Conservation (phyloP, 2,329 filamentous ascomycete genomes). For the Colletotrichum sp. region DNA sequence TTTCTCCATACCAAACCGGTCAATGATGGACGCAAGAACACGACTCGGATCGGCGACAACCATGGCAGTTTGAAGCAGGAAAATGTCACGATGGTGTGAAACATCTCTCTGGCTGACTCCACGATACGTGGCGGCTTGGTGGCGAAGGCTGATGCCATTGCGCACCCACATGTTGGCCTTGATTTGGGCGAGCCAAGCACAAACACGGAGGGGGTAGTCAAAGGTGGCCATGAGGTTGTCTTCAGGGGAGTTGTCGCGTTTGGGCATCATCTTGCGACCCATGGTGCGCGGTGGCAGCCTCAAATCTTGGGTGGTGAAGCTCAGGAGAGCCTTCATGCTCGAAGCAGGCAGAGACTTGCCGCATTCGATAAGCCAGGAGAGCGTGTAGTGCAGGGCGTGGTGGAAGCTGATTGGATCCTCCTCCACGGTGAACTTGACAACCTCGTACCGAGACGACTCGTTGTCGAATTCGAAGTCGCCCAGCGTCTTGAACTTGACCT, state of each 20-base stretch:
- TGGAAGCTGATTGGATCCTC: constrained; percentile 95
- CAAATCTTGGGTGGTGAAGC: constrained; percentile 75
- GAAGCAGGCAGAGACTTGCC: constrained; percentile 76
- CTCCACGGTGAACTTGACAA: constrained; percentile 89
- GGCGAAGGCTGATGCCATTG: constrained; percentile 93
- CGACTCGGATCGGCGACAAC: constrained; percentile 84
- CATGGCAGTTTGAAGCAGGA: constrained; percentile 88
- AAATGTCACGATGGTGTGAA: constrained; percentile 92
- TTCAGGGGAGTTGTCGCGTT: constrained; percentile 66
- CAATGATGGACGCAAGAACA: constrained; percentile 87
- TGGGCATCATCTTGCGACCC: constrained; percentile 62
- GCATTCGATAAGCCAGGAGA: constrained; percentile 95
- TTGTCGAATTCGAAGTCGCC: constrained; percentile 81
- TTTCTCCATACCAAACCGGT: constrained; percentile 85
- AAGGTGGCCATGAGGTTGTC: constrained; percentile 88
- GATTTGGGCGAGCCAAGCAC: constrained; percentile 97
- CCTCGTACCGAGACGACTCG: constrained; percentile 59
- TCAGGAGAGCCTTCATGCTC: constrained; percentile 71
- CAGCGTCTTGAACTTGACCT: constrained; percentile 81
- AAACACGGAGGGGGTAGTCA: constrained; percentile 91
- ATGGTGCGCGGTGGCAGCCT: constrained; percentile 67
- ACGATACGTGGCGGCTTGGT: constrained; percentile 93
- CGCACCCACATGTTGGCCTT: constrained; percentile 98
- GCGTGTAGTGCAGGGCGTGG: constrained; percentile 92
- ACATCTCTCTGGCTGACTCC: constrained; percentile 90